phyloP scores from a whole-genome alignment of 371 early-diverging fungal species.

The Mucor plumbeus region DNA sequence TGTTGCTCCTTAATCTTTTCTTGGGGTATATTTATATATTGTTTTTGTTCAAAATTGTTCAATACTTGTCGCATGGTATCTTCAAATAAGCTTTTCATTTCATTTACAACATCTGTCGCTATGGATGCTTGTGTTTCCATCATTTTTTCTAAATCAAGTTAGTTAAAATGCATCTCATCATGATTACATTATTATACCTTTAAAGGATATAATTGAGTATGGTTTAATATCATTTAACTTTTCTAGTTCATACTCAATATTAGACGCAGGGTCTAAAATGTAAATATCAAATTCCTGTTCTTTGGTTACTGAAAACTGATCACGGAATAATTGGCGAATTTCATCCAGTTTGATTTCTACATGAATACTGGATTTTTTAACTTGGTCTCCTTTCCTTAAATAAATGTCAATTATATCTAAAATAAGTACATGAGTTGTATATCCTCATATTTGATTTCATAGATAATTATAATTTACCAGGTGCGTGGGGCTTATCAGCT shows the following conservation, averaged over 20 bases:
- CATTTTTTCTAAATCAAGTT: neutral
- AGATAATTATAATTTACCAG: neutral
- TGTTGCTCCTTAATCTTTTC: constrained; percentile 14
- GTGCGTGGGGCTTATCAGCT: neutral
- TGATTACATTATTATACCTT: constrained; percentile 36
- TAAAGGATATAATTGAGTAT: constrained; percentile 58
- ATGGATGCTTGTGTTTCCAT: neutral
- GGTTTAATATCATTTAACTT: constrained; percentile 57
- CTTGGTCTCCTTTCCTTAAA: constrained; percentile 53
- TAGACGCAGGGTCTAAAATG: constrained; percentile 54
- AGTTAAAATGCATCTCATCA: neutral
- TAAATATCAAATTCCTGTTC: constrained; percentile 42
- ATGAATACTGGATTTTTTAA: constrained; percentile 50
- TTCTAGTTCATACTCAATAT: constrained; percentile 69
- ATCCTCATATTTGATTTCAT: neutral
- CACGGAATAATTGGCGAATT: constrained; percentile 53
- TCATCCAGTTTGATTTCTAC: constrained; percentile 38
- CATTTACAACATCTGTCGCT: neutral
- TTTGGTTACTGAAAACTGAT: constrained; percentile 42
- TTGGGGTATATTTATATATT: constrained; percentile 11
- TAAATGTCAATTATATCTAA: constrained; percentile 32
- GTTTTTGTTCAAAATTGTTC: neutral
- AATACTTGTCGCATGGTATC: constrained; percentile 5
- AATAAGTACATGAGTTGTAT: neutral
- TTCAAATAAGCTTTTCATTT: constrained; percentile 13